phyloP scores from a whole-genome alignment of 2,329 filamentous ascomycete genomes.

The Fusarium annulatum region DNA sequence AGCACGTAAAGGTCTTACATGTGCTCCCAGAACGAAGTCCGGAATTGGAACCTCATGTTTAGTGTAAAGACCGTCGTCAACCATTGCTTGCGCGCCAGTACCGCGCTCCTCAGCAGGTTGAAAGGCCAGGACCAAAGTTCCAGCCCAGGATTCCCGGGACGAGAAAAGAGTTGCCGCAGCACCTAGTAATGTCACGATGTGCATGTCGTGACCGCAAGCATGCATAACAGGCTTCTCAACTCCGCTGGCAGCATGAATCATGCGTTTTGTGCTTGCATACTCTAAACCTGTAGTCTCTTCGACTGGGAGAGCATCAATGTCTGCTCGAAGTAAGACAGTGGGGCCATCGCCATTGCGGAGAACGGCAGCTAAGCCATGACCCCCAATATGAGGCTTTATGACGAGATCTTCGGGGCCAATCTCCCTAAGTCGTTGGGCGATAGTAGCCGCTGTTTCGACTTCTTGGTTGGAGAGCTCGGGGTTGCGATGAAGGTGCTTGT shows the following conservation, averaged over 20 bases:
- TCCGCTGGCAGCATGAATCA: conserved; percentile 6
- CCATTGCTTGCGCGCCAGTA: conserved; percentile 63
- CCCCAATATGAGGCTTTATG: conserved; percentile 65
- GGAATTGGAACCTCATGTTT: conserved; percentile 44
- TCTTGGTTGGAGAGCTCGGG: conserved; percentile 71
- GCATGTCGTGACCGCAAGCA: conserved; percentile 75
- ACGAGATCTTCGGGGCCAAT: not conserved
- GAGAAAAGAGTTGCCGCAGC: conserved; percentile 62
- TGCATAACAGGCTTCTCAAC: conserved; percentile 69
- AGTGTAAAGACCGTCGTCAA: conserved; percentile 52
- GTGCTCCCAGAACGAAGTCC: conserved; percentile 52
- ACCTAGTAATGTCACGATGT: conserved; percentile 68
- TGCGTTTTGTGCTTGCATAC: conserved; percentile 59
- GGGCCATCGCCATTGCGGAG: conserved; percentile 65
- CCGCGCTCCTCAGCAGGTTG: conserved; percentile 76
- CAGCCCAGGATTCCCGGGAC: conserved; percentile 63
- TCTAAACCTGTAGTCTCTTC: conserved; percentile 64
- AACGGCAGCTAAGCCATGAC: conserved; percentile 67
- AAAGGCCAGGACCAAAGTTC: conserved; percentile 72
- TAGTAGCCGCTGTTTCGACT: conserved; percentile 59
- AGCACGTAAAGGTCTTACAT: conserved; percentile 47
- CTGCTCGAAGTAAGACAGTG: conserved; percentile 68
- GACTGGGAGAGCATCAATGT: conserved; percentile 71
- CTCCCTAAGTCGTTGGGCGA: conserved; percentile 53
- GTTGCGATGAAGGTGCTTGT: conserved; percentile 68